phyloP scores from a whole-genome alignment of 2,329 filamentous ascomycete species.

The Aspergillus clavatus region DNA sequence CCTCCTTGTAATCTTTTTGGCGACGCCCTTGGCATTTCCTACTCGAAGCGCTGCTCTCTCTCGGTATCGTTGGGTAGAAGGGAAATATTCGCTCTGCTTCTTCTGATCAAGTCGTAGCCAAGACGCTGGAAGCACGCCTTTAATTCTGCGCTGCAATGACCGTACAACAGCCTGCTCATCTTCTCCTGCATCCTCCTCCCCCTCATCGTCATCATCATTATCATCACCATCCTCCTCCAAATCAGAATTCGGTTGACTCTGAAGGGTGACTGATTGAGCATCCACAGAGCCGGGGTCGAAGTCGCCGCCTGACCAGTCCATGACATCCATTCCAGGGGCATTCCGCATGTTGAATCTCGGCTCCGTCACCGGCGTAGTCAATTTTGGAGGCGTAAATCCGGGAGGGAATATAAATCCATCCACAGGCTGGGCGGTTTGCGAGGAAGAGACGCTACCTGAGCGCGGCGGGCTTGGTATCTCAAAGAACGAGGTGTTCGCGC shows the following conservation, averaged over 20 bases:
- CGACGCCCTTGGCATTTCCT: constrained; percentile 31
- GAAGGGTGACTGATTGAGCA: constrained; percentile 17
- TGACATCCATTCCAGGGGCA: constrained; percentile 10
- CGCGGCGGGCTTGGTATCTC: constrained; percentile 40
- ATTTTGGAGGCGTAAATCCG: constrained; percentile 27
- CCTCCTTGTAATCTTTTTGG: constrained; percentile 29
- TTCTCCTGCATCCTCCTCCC: constrained; percentile 7
- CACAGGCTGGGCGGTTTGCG: constrained; percentile 13
- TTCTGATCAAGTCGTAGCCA: constrained; percentile 42
- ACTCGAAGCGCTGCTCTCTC: constrained; percentile 17
- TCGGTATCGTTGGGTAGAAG: constrained; percentile 15
- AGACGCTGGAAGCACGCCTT: constrained; percentile 48
- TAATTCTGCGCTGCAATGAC: constrained; percentile 38
- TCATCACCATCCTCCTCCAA: constrained; percentile 8
- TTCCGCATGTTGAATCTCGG: constrained; percentile 16
- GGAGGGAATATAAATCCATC: constrained; percentile 36
- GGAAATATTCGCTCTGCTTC: constrained; percentile 21
- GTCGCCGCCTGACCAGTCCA: constrained; percentile 13
- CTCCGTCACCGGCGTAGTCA: constrained; percentile 24
- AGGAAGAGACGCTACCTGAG: constrained; percentile 32
- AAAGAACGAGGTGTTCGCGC: constrained; percentile 18
- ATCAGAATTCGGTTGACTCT: constrained; percentile 13
- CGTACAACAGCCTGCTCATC: constrained; percentile 27
- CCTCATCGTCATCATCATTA: too few relatives aligned
- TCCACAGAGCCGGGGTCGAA: constrained; percentile 14